These are phyloP conservation scores for Xylogone sp. DNA, from an alignment of 2,329 filamentous ascomycete genomes.

Conservation along the genomic window DNA sequence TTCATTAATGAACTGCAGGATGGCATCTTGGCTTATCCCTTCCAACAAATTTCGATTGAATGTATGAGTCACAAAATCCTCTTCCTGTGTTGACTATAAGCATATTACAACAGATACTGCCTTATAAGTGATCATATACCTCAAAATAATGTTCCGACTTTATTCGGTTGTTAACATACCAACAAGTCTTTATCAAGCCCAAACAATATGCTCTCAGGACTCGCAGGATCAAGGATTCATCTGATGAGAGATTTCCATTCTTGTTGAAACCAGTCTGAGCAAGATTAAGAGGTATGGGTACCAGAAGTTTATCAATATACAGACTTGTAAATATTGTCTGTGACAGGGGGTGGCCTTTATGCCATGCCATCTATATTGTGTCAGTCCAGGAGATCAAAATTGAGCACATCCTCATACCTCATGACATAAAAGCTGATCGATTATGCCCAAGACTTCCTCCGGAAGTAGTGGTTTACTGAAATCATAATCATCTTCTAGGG, in stretches of 20 bases:
- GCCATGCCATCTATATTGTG: slow-evolving; percentile 77
- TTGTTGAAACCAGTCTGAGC: slow-evolving; percentile 31
- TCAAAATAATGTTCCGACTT: slow-evolving; percentile 88
- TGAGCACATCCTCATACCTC: slow-evolving; percentile 58
- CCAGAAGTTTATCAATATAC: slow-evolving; percentile 80
- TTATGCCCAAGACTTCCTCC: slow-evolving; percentile 83
- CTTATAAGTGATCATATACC: slow-evolving; percentile 40
- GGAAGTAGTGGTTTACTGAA: slow-evolving; percentile 64
- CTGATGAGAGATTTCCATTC: slow-evolving; percentile 18
- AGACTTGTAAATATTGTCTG: slow-evolving; percentile 92
- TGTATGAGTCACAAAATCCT: slow-evolving; percentile 92
- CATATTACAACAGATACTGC: background rate
- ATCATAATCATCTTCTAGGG: slow-evolving; percentile 81
- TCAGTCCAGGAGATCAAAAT: slow-evolving; percentile 3
- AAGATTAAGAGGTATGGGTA: slow-evolving; percentile 61
- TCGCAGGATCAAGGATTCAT: slow-evolving; percentile 49
- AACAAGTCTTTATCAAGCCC: slow-evolving; percentile 77
- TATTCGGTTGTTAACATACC: slow-evolving; percentile 72
- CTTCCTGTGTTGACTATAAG: slow-evolving; percentile 58
- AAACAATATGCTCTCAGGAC: slow-evolving; percentile 84
- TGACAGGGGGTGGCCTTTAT: slow-evolving; percentile 90
- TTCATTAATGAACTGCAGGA: slow-evolving; percentile 26
- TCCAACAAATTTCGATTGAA: slow-evolving; percentile 78
- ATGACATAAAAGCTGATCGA: slow-evolving; percentile 86
- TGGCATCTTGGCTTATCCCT: slow-evolving; percentile 46